These are phyloP conservation scores for Clarireedia sp. DNA, from an alignment of 2,329 filamentous ascomycete species.

Conservation along the genomic window DNA sequence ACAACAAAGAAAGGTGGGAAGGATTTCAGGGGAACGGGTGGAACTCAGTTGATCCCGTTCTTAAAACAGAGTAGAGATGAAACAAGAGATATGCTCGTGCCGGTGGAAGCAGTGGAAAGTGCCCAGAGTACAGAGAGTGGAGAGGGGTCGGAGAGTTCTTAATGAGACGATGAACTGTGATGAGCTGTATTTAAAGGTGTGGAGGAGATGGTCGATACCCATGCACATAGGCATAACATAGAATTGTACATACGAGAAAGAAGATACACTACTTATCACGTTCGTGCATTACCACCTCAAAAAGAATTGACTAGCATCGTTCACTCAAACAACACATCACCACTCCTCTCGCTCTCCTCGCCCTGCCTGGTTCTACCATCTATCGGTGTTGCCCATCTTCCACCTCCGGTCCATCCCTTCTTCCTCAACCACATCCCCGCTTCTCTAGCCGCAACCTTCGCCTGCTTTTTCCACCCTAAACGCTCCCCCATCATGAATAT, in stretches of 20 bases:
- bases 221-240: not conserved
- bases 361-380: not conserved
- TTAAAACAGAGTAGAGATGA: constrained; percentile 84
- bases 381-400: not conserved
- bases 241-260: no score
- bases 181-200: no score
- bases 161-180: no score
- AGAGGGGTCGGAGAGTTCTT: not conserved
- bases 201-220: not conserved
- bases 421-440: not conserved
- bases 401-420: not conserved
- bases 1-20: constrained; percentile 23
- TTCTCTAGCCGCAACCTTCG: not conserved
- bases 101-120: not conserved
- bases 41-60: constrained; percentile 81
- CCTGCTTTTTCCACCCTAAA: not conserved
- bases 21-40: constrained; percentile 70
- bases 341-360: not conserved
- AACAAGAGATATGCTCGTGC: constrained; percentile 44
- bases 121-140: not conserved
- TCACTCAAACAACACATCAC: not conserved
- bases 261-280: no score
- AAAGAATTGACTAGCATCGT: not conserved
- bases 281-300: no score
- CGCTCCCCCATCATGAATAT: not conserved